Percentiles rank a stretch among this genome's conserved stretches.
These are phyloP conservation scores for Aspergillus nanangensis DNA, from an alignment of 495 filamentous ascomycete genomes.

Conservation along the genomic window DNA sequence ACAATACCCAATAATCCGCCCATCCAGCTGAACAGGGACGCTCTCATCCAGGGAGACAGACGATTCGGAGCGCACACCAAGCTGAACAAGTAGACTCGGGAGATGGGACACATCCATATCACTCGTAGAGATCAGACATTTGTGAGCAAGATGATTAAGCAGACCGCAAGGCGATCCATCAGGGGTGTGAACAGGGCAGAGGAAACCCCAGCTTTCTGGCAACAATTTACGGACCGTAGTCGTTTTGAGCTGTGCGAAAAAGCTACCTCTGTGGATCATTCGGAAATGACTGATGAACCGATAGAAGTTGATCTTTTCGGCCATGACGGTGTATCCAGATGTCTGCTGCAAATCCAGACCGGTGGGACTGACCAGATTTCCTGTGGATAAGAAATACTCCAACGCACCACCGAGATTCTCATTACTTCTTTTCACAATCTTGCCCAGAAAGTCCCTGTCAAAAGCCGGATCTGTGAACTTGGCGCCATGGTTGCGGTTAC, in stretches of 20 bases:
- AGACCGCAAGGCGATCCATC: slow-evolving; percentile 94
- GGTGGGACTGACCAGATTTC: slow-evolving; percentile 84
- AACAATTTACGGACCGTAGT: slow-evolving; percentile 93
- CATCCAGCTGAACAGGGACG: slow-evolving; percentile 85
- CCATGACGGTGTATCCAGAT: slow-evolving; percentile 92
- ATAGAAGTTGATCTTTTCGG: slow-evolving; percentile 98
- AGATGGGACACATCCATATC: slow-evolving; percentile 66
- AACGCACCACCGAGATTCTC: slow-evolving; percentile 82
- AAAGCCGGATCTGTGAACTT: slow-evolving; percentile 70
- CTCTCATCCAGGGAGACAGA: slow-evolving; percentile 73
- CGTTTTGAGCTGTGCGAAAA: slow-evolving; percentile 96
- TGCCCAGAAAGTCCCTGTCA: slow-evolving; percentile 68
- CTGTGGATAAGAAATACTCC: slow-evolving; percentile 95
- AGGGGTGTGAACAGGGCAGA: slow-evolving; percentile 96
- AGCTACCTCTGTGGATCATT: slow-evolving; percentile 97
- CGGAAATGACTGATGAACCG: slow-evolving; percentile 99
- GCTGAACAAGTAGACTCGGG: slow-evolving; percentile 63
- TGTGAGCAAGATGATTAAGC: slow-evolving; percentile 92
- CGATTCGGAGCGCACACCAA: slow-evolving; percentile 69
- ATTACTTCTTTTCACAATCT: slow-evolving; percentile 72
- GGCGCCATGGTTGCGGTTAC: slow-evolving; percentile 54
- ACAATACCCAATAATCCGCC: slow-evolving; percentile 85
- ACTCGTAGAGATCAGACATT: slow-evolving; percentile 81
- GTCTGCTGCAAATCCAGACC: slow-evolving; percentile 92
- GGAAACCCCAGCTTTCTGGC: slow-evolving; percentile 95